These are phyloP conservation scores for Gnomoniopsis sp. DNA, from an alignment of 2,329 filamentous ascomycete genomes.

Conservation along the genomic window DNA sequence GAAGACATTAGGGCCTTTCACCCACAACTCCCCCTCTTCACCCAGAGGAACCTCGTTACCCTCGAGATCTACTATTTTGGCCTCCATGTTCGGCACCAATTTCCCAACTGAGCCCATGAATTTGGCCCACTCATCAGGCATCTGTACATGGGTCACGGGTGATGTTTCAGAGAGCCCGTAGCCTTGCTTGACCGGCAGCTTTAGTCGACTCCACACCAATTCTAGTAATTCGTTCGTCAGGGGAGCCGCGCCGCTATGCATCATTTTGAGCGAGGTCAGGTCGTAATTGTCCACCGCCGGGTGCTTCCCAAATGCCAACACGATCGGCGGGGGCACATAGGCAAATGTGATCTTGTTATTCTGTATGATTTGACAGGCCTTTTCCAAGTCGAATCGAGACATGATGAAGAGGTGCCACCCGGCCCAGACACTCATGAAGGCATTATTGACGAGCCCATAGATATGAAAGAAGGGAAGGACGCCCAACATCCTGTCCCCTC, in stretches of 20 bases:
- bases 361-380: constrained; percentile 74
- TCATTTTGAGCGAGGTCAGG: constrained; percentile 71
- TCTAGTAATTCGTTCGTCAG: constrained; percentile 78
- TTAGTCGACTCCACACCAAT: constrained; percentile 68
- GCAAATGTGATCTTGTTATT: constrained; percentile 70
- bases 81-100: constrained; percentile 74
- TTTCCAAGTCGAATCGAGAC: constrained; percentile 76
- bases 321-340: constrained; percentile 81
- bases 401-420: constrained; percentile 69
- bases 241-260: constrained; percentile 86
- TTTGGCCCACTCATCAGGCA: constrained; percentile 71
- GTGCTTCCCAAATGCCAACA: constrained; percentile 76
- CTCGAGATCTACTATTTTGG: constrained; percentile 71
- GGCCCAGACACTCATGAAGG: constrained; percentile 64
- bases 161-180: constrained; percentile 89
- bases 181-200: constrained; percentile 82
- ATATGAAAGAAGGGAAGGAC: constrained; percentile 91
- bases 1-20: constrained; percentile 79
- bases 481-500: constrained; percentile 70
- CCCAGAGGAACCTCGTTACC: constrained; percentile 53
- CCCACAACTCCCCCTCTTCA: constrained; percentile 68
- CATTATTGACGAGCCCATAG: constrained; percentile 72
- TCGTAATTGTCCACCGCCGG: constrained; percentile 78
- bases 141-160: constrained; percentile 72
- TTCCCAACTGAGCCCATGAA: constrained; percentile 76